phyloP scores from a whole-genome alignment of 768 basidiomycete species.

The Lentinula guzmanii region DNA sequence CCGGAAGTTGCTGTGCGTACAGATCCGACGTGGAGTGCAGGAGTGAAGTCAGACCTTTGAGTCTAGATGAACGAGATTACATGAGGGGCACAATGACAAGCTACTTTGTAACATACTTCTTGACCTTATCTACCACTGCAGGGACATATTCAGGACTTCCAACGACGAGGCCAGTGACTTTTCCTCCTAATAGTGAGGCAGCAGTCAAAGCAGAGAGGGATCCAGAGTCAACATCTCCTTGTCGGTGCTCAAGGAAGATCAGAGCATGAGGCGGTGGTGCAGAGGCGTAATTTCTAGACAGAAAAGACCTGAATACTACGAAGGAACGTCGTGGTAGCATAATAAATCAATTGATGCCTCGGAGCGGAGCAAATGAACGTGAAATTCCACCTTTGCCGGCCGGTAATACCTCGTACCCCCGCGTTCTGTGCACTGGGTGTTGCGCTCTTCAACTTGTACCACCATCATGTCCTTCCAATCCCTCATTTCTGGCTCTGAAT shows the following conservation, averaged over 20 bases:
- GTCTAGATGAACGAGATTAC: constrained; percentile 31
- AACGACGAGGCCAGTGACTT: constrained; percentile 74
- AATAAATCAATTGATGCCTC: background rate
- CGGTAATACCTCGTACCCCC: constrained; percentile 12
- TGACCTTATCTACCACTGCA: constrained; percentile 63
- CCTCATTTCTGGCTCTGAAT: constrained; percentile 86
- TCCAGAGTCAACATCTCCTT: constrained; percentile 75
- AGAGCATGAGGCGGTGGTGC: constrained; percentile 64
- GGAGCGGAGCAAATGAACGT: background rate
- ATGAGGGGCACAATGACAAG: background rate
- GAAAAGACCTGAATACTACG: constrained; percentile 9
- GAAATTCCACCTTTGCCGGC: constrained; percentile 12
- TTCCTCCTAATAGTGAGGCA: constrained; percentile 77
- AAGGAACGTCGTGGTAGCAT: constrained; percentile 11
- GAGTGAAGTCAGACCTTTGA: constrained; percentile 61
- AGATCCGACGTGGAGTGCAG: constrained; percentile 66
- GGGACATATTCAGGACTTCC: constrained; percentile 66
- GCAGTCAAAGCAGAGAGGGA: constrained; percentile 91
- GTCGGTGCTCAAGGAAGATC: constrained; percentile 85
- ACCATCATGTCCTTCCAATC: constrained; percentile 68
- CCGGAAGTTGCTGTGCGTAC: constrained; percentile 67
- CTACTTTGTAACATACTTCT: constrained; percentile 49
- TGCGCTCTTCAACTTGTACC: background rate
- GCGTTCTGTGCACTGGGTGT: background rate
- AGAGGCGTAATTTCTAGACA: constrained; percentile 51